Evolutionary conservation across 495 filamentous ascomycete species (phyloP).

Genomic region (Xylaria sp.): DNA sequence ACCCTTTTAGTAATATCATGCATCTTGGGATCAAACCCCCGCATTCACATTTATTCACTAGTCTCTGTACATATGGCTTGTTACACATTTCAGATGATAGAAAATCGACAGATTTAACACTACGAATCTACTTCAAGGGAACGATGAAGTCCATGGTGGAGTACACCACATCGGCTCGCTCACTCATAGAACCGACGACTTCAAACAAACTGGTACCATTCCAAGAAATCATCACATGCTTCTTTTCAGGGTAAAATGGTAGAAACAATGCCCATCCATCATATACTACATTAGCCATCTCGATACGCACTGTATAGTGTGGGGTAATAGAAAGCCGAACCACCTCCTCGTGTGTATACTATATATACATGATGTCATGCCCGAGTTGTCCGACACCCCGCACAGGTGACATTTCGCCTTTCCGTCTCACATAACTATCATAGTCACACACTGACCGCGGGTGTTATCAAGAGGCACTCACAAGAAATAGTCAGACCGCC

Average conservation of each 20-base stretch:
- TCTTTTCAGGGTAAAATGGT: neutral
- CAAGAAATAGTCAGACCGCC: neutral
- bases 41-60: neutral
- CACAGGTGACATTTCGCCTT: neutral
- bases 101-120: neutral
- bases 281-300: neutral
- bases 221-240: neutral
- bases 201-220: neutral
- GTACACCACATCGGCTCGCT: neutral
- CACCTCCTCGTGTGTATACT: neutral
- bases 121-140: neutral
- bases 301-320: constrained; percentile 10
- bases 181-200: neutral
- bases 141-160: neutral
- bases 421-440: constrained; percentile 3
- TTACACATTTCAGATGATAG: neutral
- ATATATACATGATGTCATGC: constrained; percentile 22
- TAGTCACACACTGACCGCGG: neutral
- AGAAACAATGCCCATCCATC: neutral
- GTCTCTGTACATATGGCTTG: neutral
- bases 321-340: constrained; percentile 7
- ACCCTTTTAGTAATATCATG: too few species aligned
- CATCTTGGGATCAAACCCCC: neutral
- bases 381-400: constrained; percentile 18
- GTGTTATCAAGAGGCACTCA: neutral